Base-by-base conservation (phyloP, 306 rosid genomes). In the Quercus alba region DNA sequence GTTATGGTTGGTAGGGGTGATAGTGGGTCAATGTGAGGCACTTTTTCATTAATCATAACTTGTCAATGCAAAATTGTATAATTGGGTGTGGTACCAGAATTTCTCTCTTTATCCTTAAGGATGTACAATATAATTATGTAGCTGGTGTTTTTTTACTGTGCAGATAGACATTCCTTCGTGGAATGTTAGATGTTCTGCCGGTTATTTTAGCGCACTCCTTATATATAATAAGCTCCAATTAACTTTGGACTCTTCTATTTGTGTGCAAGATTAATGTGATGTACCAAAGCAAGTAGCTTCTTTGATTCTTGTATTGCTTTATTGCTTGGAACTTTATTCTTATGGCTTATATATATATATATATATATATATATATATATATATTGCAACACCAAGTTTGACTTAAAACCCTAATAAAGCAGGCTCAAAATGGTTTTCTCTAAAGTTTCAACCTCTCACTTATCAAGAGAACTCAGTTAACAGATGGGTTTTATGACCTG, bases 1-100 rank as follows among this genome's bases (percentile, higher is more conserved):
- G 4, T 28, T 28, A 0, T 28, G 31, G 0, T 28, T 3, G 4
- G 0, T 3, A 28, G 4, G 31, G 31, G 1, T 28, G 4, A 28
- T 28, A 3, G 30, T 28, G 3, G 30, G 2, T 25, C 28, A 26
- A 26, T 26, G 2, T 1, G 28, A 26, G 2, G 2, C 28, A 26
- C 0, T 2, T 2, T 26, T 26, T 0, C 0, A 26, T 26, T 26
- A 26, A 26, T 2, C 2, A 26, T 2, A 26, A 26, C 0, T 26
- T 26, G 2, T 2, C 0, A 26, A 1, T 0, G 2, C 0, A 26
- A 26, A 0, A 26, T 26, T 26, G 2, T 26, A 26, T 26, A 26
- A 26, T 26, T 26, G 28, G 28, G 2, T 26, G 28, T 1, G 28
- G 28, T 26, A 26, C 28, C 28, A 26, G 2, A 26, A 26, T 26